Evolutionary conservation across 2,329 filamentous ascomycete species (phyloP), one percentile per base, ranked within the genome.

Genomic region (Colletotrichum horii): DNA sequence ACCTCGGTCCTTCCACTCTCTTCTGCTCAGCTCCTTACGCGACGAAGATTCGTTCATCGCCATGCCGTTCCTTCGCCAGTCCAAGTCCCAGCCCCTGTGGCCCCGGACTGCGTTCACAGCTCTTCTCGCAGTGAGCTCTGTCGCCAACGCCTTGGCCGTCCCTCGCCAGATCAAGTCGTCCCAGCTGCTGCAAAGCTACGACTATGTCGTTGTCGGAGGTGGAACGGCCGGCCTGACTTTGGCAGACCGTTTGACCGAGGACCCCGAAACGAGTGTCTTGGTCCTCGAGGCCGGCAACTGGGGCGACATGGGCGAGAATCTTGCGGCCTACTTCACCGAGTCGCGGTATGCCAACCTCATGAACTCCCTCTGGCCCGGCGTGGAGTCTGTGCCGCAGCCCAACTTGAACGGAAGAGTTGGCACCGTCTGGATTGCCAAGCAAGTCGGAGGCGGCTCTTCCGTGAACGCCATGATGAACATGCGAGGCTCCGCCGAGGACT

Each of bases 201-300:
- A 83, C 78, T 82, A 82, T 75, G 77, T 82, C 28, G 75, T 83
- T 36, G 80, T 81, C 24, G 82, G 82, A 34, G 83, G 79, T 28
- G 83, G 83, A 30, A 84, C 82, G 2, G 78, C 81, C 8, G 83
- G 83, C 8, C 75, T 84, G 66, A 83, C 83, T 8, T 79, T 84
- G 16, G 83, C 82, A 26, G 81, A 83, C 74, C 82, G 82, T 43
- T 77, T 84, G 24, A 74, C 74, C 14, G 74, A 76, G 55, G 66
- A 74, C 58, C 64, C 70, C 4, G 70, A 69, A 8, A 75, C 56
- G 16, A 74, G 36, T 4, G 73, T 75, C 26, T 30, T 74, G 64
- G 70, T 76, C 14, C 56, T 76, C 22, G 70, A 76, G 14, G 64
- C 69, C 58, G 74, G 30, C 36, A 78, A 78, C 52, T 75, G 68